Conservation (phyloP, 192 early-diverging fungal species). For the Haplosporangium gracile region DNA sequence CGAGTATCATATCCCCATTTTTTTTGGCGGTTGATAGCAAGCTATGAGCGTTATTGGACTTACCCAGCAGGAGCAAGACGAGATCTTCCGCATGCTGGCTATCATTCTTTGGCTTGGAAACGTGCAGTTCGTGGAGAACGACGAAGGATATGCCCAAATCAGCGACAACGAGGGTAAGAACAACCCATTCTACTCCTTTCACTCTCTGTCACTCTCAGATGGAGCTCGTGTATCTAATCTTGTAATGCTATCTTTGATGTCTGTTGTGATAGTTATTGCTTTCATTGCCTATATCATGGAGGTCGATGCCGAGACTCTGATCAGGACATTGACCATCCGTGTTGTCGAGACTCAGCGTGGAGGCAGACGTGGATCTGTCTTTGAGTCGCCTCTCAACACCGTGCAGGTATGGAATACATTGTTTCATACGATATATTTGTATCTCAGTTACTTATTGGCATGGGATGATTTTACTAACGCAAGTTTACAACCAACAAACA, state of each 20-base stretch:
- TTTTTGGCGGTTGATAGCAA: conserved; percentile 52
- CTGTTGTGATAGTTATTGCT: conserved; percentile 63
- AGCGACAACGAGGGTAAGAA: conserved; percentile 68
- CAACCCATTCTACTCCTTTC: neutral
- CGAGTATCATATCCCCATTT: neutral
- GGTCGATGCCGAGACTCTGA: conserved; percentile 68
- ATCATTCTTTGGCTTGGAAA: conserved; percentile 98
- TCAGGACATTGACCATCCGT: conserved; percentile 73
- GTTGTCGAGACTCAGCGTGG: conserved; percentile 83
- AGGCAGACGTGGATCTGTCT: conserved; percentile 79
- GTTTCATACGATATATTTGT: neutral
- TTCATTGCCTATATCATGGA: conserved; percentile 85
- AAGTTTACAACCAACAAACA: neutral
- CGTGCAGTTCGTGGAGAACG: conserved; percentile 87
- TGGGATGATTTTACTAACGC: neutral
- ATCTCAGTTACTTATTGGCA: neutral
- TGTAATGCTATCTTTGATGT: neutral
- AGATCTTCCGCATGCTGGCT: conserved; percentile 93
- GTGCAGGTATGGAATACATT: conserved; percentile 67
- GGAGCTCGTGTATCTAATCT: neutral
- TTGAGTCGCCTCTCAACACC: conserved; percentile 91
- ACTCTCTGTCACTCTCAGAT: neutral
- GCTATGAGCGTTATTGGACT: conserved; percentile 97
- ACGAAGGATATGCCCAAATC: conserved; percentile 77
- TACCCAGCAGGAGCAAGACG: conserved; percentile 80